Evolutionary conservation across 176 grass and related monocot genomes (phyloP).

Genomic region (Oryza longistaminata): DNA sequence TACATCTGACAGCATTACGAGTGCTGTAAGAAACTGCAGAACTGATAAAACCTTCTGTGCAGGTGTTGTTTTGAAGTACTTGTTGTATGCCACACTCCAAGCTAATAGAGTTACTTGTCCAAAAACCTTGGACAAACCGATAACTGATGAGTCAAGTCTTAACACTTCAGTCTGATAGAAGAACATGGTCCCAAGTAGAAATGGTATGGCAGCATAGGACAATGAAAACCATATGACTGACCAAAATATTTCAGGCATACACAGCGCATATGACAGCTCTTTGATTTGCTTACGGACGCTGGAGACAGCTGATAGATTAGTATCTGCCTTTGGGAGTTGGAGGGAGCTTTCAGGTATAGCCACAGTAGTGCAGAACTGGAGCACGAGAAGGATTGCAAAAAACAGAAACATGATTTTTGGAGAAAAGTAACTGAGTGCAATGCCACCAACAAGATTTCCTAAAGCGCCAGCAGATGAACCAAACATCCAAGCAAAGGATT

Average conservation of each 20-base stretch:
- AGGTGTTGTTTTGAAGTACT: slow-evolving; percentile 66
- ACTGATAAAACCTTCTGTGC: slow-evolving; percentile 66
- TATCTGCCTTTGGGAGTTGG: slow-evolving; percentile 63
- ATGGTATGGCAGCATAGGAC: slow-evolving; percentile 76
- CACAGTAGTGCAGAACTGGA: slow-evolving; percentile 71
- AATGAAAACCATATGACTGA: slow-evolving; percentile 75
- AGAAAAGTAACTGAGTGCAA: slow-evolving; percentile 70
- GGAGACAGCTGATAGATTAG: slow-evolving; percentile 40
- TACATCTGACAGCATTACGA: slow-evolving; percentile 77
- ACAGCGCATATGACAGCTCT: slow-evolving; percentile 57
- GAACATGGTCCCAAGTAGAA: slow-evolving; percentile 90
- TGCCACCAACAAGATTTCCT: slow-evolving; percentile 85
- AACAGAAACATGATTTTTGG: slow-evolving; percentile 78
- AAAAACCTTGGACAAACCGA: slow-evolving; percentile 90
- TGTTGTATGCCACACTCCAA: slow-evolving; percentile 89
- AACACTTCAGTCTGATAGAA: slow-evolving; percentile 94
- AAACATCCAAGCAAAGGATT: slow-evolving; percentile 93
- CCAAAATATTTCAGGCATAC: slow-evolving; percentile 65
- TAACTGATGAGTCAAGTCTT: slow-evolving; percentile 74
- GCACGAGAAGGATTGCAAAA: slow-evolving; percentile 68
- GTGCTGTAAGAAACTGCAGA: slow-evolving; percentile 60
- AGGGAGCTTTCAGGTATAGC: slow-evolving; percentile 77
- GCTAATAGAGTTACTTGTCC: slow-evolving; percentile 70
- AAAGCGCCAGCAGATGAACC: slow-evolving; percentile 76
- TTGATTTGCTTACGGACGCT: slow-evolving; percentile 77